Base-by-base conservation (phyloP, 192 early-diverging fungal species). In the Gorgonomyces haynaldii region DNA sequence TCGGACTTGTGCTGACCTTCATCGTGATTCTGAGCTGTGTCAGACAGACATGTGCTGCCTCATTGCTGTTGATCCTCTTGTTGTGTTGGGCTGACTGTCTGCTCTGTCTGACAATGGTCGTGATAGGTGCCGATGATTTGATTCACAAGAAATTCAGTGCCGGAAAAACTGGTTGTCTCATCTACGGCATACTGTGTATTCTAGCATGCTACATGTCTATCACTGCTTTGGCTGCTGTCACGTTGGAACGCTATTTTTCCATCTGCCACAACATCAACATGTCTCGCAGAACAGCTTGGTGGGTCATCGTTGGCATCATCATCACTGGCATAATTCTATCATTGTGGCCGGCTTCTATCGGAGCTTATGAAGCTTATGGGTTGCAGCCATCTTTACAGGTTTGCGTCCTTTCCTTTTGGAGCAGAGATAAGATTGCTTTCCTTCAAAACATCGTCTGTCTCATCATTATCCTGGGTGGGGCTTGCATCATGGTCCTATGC, bases 221-320 rank as follows among this genome's bases (percentile, higher is more conserved):
- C 8, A 20, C 24, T 30, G 17, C 27, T 16, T 22, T 46, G 26
- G 21, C 24, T 6, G 28, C 45, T 8, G 24, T 46, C 6, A 46
- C 45, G 13, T 10, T 46, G 6, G 45, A 46, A n/a, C 10, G 45
- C 10, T 46, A 46, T 15, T n/a, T n/a, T n/a, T n/a, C n/a, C n/a
- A n/a, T n/a, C n/a, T n/a, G n/a, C n/a, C n/a, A n/a, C n/a, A n/a
- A n/a, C n/a, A n/a, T n/a, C n/a, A n/a, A n/a, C n/a, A n/a, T n/a
- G n/a, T n/a, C n/a, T n/a, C n/a, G n/a, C n/a, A n/a, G n/a, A n/a
- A n/a, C n/a, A n/a, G n/a, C n/a, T n/a, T n/a, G n/a, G n/a, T n/a
- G n/a, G n/a, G n/a, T n/a, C n/a, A n/a, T n/a, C n/a, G n/a, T n/a
- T n/a, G n/a, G n/a, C n/a, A n/a, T n/a, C n/a, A n/a, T n/a, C n/a